Base-by-base conservation (phyloP, 495 filamentous ascomycete genomes). In the Letharia lupina region DNA sequence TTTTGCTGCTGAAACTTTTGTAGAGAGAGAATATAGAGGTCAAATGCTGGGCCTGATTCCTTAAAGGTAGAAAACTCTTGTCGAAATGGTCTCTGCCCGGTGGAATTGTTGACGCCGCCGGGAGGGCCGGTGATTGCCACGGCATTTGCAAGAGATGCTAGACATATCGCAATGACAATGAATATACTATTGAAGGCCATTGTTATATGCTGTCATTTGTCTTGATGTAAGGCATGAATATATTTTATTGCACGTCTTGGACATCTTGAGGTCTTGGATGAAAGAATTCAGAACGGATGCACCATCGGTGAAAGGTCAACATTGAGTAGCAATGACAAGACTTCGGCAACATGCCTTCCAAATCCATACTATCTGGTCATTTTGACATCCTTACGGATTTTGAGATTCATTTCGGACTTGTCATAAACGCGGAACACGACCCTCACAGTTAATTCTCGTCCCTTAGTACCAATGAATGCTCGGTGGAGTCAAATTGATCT, bases 1-100 rank as follows among this genome's bases (percentile, higher is more conserved):
- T 74, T 68, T 18, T 65, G 64, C 23, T 65, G 67, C 37, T 70
- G 65, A n/a, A 72, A 71, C 23, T 70, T 58, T 41, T 71, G 60
- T 42, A 75, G 66, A 31, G 74, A 68, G 35, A 71, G 74, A 16
- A 75, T 71, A 61, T 71, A 75, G n/a, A 75, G 70, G 70, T 75
- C 74, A 59, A 73, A 75, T 4, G 70, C 62, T 41, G 74, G 61
- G 31, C 74, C 73, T 33, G 73, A 69, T 7, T 65, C 62, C 28
- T 71, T 62, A 35, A 75, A 64, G 7, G 58, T 64, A 33, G 63
- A 65, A 47, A 75, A 60, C 15, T 75, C 71, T 52, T 65, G 66
- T 13, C 74, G 71, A 28, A 66, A 63, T 28, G 73, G 73, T 20
- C 71, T 64, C 66, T 70, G 41, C 23, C 70, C 68, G 23, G 71